Base-by-base conservation (phyloP, 2,329 filamentous ascomycete genomes). In the Ceratocystis ficicola region DNA sequence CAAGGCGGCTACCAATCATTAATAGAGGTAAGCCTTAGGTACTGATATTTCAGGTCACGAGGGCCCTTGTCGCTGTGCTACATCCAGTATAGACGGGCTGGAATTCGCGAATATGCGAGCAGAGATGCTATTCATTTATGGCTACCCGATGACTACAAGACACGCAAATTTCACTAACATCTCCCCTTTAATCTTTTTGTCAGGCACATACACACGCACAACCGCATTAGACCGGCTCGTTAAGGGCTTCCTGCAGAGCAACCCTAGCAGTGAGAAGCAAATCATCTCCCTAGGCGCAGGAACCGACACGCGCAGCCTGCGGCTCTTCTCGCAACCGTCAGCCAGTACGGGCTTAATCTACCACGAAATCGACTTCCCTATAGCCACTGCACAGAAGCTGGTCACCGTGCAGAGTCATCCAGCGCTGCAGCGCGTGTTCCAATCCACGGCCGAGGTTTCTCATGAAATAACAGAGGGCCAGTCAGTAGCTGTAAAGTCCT, bases 201-300 rank as follows among this genome's bases (percentile, higher is more conserved):
- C 70, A 93, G 91, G 91, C 64, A 97, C 93, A n/a, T 97, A 96
- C 72, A 87, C 92, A 25, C 86, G 94, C 68, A 96, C 92, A 7
- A 83, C 82, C 4, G 89, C 89, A 28, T 86, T 99, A 69, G 91
- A 99, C 75, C 78, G 76, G 12, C 83, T 99, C 0, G 83, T 97
- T 50, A 74, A 83, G 63, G 79, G 78, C 6, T 97, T 97, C 71
- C 78, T 97, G 12, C 73, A 77, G 2, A 68, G 70, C 1, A 74
- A 77, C 3, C 70, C 72, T 5, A 30, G 28, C 55, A 68, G 70
- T 2, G 69, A 69, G 1, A 84, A 83, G 68, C 94, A 99, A 73
- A 90, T 99, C 68, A 82, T 99, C 68, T 96, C 92, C 0, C 82
- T 99, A 0, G 94, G 94, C 36, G 93, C 94, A 17, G 94, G 94